Evolutionary conservation across 768 basidiomycete species (phyloP).

Genomic region (Lanmaoa pseudosensibilis): DNA sequence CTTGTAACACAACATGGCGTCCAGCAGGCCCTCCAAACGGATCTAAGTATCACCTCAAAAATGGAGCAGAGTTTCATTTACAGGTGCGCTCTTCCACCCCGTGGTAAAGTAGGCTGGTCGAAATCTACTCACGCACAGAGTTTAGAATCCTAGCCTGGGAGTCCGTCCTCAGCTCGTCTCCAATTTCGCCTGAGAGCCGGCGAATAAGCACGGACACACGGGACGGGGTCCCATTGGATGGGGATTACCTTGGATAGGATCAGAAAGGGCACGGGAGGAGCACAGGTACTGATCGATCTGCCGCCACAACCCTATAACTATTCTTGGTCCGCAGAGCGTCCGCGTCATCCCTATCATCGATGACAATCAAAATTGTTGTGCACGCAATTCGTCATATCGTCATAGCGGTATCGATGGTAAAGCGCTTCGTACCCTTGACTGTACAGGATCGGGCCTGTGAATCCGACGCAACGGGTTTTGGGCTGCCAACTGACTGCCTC

Average conservation of each 20-base stretch:
- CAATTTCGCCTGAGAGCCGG: slow-evolving; percentile 22
- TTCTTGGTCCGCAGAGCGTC: slow-evolving; percentile 5
- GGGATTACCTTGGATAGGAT: slow-evolving; percentile 11
- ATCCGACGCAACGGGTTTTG: not conserved
- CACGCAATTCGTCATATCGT: not conserved
- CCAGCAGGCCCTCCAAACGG: not conserved
- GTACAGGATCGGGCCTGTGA: slow-evolving; percentile 2
- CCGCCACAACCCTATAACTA: slow-evolving; percentile 6
- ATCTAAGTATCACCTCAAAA: slow-evolving; percentile 2
- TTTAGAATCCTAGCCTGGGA: slow-evolving; percentile 23
- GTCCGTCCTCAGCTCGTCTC: slow-evolving; percentile 11
- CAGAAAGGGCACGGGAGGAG: not conserved
- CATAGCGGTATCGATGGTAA: slow-evolving; percentile 6
- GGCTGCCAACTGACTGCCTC: not conserved
- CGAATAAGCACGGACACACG: not conserved
- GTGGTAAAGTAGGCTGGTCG: slow-evolving; percentile 3
- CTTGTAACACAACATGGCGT: not conserved
- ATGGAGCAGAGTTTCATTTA: slow-evolving; percentile 25
- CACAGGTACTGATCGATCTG: slow-evolving; percentile 5
- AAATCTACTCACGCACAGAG: slow-evolving; percentile 20
- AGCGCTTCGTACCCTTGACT: not conserved
- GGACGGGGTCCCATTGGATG: not conserved
- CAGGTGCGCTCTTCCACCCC: not conserved
- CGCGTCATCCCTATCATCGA: slow-evolving; percentile 7
- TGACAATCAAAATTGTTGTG: not conserved